Evolutionary conservation across 352 stramenopile species (phyloP).

Genomic region (Phytopythium boreale): DNA sequence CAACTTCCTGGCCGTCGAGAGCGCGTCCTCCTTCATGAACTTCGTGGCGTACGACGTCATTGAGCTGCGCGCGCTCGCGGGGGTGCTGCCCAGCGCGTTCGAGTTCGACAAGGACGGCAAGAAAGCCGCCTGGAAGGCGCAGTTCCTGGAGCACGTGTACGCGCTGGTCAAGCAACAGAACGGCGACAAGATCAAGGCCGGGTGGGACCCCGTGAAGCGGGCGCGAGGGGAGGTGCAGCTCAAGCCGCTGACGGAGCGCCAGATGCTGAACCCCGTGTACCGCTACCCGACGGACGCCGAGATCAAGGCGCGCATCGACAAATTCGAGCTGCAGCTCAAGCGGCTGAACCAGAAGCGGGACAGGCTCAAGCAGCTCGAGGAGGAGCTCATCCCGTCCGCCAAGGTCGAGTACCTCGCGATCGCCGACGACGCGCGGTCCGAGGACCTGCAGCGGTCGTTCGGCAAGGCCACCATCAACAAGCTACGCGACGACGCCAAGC

Average conservation of each 20-base stretch:
- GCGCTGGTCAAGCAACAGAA: conserved; percentile 50
- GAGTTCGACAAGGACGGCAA: conserved; percentile 74
- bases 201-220: conserved; percentile 49
- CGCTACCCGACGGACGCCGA: conserved; percentile 66
- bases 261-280: conserved; percentile 66
- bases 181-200: conserved; percentile 55
- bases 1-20: conserved; percentile 70
- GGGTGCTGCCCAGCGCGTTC: conserved; percentile 53
- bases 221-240: conserved; percentile 47
- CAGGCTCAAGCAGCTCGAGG: conserved; percentile 33
- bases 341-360: conserved; percentile 41
- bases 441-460: conserved; percentile 60
- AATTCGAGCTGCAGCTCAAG: conserved; percentile 56
- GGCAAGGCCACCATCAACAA: conserved; percentile 59
- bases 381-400: conserved; percentile 54
- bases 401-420: conserved; percentile 77
- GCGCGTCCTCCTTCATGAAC: conserved; percentile 61
- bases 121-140: conserved; percentile 55
- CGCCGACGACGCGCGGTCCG: conserved; percentile 63
- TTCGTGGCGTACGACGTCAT: conserved; percentile 62
- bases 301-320: conserved; percentile 47
- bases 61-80: conserved; percentile 52
- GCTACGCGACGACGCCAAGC: conserved; percentile 67
- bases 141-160: conserved; percentile 67
- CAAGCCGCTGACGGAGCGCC: conserved; percentile 51